A percentile compares a stretch with the other conserved stretches of the same genome.
These are phyloP conservation scores for Pyrus communis DNA, from an alignment of 306 rosid genomes.

Conservation along the genomic window DNA sequence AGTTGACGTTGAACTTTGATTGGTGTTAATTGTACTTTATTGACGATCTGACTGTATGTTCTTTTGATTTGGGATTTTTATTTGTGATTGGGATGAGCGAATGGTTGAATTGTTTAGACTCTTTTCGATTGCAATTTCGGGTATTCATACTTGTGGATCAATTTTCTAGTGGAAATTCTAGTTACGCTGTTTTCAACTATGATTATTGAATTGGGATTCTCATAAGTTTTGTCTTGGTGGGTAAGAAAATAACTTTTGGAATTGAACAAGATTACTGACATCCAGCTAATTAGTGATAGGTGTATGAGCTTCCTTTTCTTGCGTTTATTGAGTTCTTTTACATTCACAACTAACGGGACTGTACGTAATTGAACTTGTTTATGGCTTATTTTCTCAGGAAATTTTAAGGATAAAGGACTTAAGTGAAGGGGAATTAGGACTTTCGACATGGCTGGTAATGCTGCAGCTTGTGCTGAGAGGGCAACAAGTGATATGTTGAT, in stretches of 20 bases:
- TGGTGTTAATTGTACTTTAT: neutral
- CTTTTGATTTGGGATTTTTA: neutral
- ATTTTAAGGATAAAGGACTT: slow-evolving; percentile 20
- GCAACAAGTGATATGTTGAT: slow-evolving; percentile 93
- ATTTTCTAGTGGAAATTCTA: neutral
- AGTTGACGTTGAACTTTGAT: neutral
- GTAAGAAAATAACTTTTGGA: neutral
- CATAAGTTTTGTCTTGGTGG: neutral
- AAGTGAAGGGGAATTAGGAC: neutral
- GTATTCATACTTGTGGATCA: neutral
- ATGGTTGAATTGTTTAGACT: neutral
- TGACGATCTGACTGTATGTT: slow-evolving; percentile 15
- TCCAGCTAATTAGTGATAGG: neutral
- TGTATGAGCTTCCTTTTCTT: too few species aligned
- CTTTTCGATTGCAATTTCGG: neutral
- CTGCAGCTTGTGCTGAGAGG: slow-evolving; percentile 83
- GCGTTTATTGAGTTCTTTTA: too few species aligned
- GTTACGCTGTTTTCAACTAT: neutral
- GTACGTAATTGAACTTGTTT: slow-evolving; percentile 4
- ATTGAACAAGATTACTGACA: neutral
- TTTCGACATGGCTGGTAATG: slow-evolving; percentile 77
- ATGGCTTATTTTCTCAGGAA: slow-evolving; percentile 14
- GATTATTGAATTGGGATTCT: neutral
- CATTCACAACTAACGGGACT: neutral
- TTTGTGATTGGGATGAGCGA: neutral